Conservation (phyloP, 345 rosid species). For the Clausena lansium region DNA sequence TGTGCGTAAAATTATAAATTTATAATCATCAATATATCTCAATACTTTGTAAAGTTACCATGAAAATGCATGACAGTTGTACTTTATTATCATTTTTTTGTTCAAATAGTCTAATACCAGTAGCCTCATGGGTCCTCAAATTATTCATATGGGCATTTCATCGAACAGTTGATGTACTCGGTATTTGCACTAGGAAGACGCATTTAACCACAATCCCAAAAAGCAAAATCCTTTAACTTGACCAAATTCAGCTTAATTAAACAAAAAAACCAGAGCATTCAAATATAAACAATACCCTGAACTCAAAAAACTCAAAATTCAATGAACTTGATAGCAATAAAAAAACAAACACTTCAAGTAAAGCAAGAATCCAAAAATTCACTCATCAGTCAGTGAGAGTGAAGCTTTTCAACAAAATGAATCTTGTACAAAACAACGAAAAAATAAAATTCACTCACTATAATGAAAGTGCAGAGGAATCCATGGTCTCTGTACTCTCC, state of each 20-base stretch:
- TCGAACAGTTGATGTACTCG: too few species aligned
- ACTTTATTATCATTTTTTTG: too few species aligned
- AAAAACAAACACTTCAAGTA: slow-evolving; percentile 17
- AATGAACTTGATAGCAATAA: slow-evolving; percentile 5
- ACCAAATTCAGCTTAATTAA: background rate
- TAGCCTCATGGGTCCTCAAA: too few species aligned
- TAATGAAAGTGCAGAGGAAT: background rate
- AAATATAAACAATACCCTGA: slow-evolving; percentile 4
- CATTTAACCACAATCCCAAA: slow-evolving; percentile 22
- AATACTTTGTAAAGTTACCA: too few species aligned
- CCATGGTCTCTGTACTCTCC: background rate
- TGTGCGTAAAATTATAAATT: too few species aligned
- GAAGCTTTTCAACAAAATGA: background rate
- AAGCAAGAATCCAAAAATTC: slow-evolving; percentile 8
- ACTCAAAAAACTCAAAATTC: slow-evolving; percentile 7
- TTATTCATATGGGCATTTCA: too few species aligned
- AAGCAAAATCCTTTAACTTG: slow-evolving; percentile 10
- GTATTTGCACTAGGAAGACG: too few species aligned
- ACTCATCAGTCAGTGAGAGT: background rate
- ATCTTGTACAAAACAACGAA: background rate
- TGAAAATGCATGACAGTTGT: too few species aligned
- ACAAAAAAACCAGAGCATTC: background rate
- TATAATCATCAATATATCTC: too few species aligned
- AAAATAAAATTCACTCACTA: background rate
- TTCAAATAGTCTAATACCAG: too few species aligned